phyloP scores from a whole-genome alignment of 148 eudicot species.

The Suaeda aralocaspica region DNA sequence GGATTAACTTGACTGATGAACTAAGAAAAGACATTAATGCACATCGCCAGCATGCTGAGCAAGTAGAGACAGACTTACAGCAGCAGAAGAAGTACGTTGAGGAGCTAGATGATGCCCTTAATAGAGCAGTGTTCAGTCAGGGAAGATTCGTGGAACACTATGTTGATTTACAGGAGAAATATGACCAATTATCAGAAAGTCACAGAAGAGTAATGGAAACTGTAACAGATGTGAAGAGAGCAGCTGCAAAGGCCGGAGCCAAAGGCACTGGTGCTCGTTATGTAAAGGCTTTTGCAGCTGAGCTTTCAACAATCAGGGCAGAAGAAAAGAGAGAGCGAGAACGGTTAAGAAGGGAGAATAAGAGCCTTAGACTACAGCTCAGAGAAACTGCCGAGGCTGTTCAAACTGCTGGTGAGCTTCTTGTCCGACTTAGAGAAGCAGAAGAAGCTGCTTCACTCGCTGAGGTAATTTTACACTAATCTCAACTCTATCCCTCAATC shows the following conservation, averaged over 20 bases:
- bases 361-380: slow-evolving; percentile 65
- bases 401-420: slow-evolving; percentile 94
- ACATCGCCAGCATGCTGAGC: slow-evolving; percentile 58
- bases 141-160: slow-evolving; percentile 87
- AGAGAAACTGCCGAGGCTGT: slow-evolving; percentile 98
- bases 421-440: slow-evolving; percentile 88
- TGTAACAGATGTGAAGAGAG: slow-evolving; percentile 70
- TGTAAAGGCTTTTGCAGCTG: slow-evolving; percentile 74
- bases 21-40: slow-evolving; percentile 79
- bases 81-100: slow-evolving; percentile 68
- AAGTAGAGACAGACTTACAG: slow-evolving; percentile 61
- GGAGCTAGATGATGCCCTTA: slow-evolving; percentile 84
- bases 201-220: slow-evolving; percentile 70
- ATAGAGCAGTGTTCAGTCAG: slow-evolving; percentile 67
- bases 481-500: too few relatives aligned
- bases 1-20: slow-evolving; percentile 94
- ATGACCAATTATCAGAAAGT: slow-evolving; percentile 59
- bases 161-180: slow-evolving; percentile 81
- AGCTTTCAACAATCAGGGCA: slow-evolving; percentile 68
- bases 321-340: slow-evolving; percentile 86
- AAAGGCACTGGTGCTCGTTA: slow-evolving; percentile 80
- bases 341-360: slow-evolving; percentile 68
- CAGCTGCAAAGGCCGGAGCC: slow-evolving; percentile 79
- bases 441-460: slow-evolving; percentile 76
- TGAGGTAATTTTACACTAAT: slow-evolving; percentile 54